Evolutionary conservation across 345 rosid species (phyloP).

Genomic region (Erodium maritimum): DNA sequence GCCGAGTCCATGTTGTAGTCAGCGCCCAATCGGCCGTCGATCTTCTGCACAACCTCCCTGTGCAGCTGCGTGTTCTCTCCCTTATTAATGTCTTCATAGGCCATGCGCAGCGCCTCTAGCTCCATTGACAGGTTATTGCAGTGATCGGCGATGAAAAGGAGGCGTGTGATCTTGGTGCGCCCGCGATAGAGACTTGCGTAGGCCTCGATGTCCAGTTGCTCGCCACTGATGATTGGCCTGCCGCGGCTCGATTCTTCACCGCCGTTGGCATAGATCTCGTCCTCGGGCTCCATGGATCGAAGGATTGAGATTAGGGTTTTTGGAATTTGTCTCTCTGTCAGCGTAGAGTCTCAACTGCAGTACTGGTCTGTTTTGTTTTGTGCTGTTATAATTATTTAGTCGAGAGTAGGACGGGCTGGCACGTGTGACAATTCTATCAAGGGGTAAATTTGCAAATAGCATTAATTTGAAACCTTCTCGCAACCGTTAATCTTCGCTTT

Average conservation of each 20-base stretch:
- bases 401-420: too few relatives aligned
- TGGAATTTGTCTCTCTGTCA: not conserved
- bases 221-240: conserved; percentile 66
- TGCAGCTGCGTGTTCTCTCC: conserved; percentile 89
- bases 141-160: conserved; percentile 66
- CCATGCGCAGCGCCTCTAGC: conserved; percentile 83
- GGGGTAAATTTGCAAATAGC: too few relatives aligned
- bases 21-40: conserved; percentile 58
- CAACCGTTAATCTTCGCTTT: too few relatives aligned
- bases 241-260: conserved; percentile 32
- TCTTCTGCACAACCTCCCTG: conserved; percentile 63
- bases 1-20: conserved; percentile 43
- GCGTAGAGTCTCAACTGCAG: too few relatives aligned
- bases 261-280: conserved; percentile 70
- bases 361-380: too few relatives aligned
- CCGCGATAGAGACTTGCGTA: conserved; percentile 80
- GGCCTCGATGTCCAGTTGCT: conserved; percentile 85
- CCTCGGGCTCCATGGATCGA: conserved; percentile 57
- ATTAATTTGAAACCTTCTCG: too few relatives aligned
- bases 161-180: conserved; percentile 77
- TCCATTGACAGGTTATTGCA: conserved; percentile 58
- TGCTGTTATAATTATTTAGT: too few relatives aligned
- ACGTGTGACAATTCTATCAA: too few relatives aligned
- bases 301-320: not conserved
- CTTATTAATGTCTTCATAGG: conserved; percentile 84